phyloP scores from a whole-genome alignment of 2,329 filamentous ascomycete species.

The Trichoderma semiorbis region DNA sequence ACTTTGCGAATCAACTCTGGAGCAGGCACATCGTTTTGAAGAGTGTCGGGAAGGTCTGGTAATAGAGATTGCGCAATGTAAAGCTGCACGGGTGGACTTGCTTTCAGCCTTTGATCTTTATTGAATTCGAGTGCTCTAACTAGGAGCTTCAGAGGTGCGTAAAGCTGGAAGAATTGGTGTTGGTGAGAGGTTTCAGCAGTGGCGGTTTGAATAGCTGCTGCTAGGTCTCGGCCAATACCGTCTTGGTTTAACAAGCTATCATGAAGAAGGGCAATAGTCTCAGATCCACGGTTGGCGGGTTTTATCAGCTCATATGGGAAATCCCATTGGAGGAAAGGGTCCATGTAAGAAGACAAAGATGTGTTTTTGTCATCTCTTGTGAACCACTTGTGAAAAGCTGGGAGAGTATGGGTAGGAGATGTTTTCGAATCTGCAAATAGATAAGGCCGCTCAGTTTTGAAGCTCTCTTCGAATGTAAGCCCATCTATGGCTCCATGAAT shows the following conservation, averaged over 20 bases:
- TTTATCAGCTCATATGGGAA: constrained; percentile 41
- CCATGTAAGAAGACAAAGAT: constrained; percentile 29
- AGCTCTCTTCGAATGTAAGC: constrained; percentile 52
- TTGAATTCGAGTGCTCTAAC: constrained; percentile 54
- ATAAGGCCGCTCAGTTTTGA: constrained; percentile 48
- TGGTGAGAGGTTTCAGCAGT: constrained; percentile 21
- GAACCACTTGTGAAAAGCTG: constrained; percentile 62
- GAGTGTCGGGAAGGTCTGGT: constrained; percentile 57
- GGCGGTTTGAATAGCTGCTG: constrained; percentile 30
- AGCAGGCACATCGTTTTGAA: constrained; percentile 64
- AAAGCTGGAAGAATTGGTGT: constrained; percentile 51
- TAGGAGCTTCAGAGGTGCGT: constrained; percentile 63
- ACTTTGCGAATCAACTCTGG: constrained; percentile 60
- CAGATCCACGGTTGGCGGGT: constrained; percentile 20
- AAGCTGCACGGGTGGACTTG: constrained; percentile 43
- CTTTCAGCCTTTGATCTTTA: constrained; percentile 17
- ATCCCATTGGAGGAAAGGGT: constrained; percentile 28
- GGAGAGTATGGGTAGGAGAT: constrained; percentile 40
- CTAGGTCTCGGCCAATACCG: constrained; percentile 30
- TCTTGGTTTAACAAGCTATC: constrained; percentile 28
- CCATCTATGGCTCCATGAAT: constrained; percentile 26
- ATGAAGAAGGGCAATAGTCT: constrained; percentile 26
- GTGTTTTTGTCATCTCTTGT: neutral
- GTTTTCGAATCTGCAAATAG: constrained; percentile 44
- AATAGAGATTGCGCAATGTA: constrained; percentile 86